Percentiles rank a stretch among this genome's conserved stretches.
Evolutionary conservation across 2,329 filamentous ascomycete genomes (phyloP).

Genomic region (Botrytis deweyae): DNA sequence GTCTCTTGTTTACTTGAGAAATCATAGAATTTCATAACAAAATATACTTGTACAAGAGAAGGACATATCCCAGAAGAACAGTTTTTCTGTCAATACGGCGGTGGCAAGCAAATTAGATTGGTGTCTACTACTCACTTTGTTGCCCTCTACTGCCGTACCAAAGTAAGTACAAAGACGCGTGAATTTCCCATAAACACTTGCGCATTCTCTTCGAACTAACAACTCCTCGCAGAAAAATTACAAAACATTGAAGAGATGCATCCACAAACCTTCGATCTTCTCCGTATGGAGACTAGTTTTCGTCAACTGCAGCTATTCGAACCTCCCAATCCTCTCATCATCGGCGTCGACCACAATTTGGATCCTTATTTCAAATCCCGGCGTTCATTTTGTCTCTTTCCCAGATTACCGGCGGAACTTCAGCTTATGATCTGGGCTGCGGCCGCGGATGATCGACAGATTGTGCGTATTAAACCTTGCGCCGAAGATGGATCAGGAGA

Average conservation of each 20-base stretch:
- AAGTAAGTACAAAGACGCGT: not conserved
- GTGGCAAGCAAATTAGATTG: not conserved
- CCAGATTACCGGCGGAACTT: not conserved
- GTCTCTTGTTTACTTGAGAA: not conserved
- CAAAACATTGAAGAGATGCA: not conserved
- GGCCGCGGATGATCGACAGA: not conserved
- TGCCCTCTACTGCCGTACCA: not conserved
- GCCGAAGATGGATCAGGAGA: not conserved
- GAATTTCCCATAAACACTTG: not conserved
- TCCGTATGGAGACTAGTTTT: not conserved
- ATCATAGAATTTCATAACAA: not conserved
- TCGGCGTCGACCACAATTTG: conserved; percentile 7
- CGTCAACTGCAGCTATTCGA: not conserved
- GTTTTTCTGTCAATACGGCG: not conserved
- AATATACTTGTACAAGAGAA: not conserved
- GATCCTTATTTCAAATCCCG: not conserved
- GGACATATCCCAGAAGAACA: not conserved
- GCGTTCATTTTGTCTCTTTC: conserved; percentile 3
- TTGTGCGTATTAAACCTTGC: not conserved
- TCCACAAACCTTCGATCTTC: not conserved
- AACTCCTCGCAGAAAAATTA: not conserved
- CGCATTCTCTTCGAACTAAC: not conserved
- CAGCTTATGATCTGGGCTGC: conserved; percentile 10
- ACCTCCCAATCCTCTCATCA: not conserved
- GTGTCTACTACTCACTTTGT: not conserved